Conservation (phyloP, 2,329 filamentous ascomycete genomes). For the Pseudogymnoascus sp. region DNA sequence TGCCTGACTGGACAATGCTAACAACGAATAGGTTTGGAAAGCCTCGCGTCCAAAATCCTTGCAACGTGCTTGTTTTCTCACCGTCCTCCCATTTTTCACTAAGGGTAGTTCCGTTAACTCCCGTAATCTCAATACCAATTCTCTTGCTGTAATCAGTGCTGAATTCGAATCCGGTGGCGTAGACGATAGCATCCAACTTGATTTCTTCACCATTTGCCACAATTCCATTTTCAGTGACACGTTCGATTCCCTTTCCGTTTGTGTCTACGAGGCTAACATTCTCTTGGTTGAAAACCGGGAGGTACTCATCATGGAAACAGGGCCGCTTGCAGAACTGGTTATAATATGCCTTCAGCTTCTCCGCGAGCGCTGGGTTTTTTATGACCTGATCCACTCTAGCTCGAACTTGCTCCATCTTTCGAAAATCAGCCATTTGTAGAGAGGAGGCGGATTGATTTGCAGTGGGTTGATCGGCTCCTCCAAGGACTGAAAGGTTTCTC, state of each 20-base stretch:
- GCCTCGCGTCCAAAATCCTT: background rate
- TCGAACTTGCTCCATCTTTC: slow-evolving; percentile 11
- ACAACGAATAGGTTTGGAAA: slow-evolving; percentile 13
- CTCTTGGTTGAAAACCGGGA: slow-evolving; percentile 8
- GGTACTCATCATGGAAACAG: slow-evolving; percentile 13
- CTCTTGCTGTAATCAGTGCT: background rate
- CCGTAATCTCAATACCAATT: slow-evolving; percentile 10
- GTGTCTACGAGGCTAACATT: slow-evolving; percentile 13
- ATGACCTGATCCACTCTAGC: slow-evolving; percentile 9
- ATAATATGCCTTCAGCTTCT: slow-evolving; percentile 13
- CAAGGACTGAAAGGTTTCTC: background rate
- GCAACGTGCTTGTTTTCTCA: slow-evolving; percentile 2
- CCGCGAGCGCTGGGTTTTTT: background rate
- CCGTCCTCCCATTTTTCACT: slow-evolving; percentile 11
- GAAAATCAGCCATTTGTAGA: slow-evolving; percentile 9
- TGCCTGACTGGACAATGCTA: background rate
- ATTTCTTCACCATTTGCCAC: background rate
- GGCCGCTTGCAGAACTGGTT: slow-evolving; percentile 12
- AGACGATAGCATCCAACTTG: slow-evolving; percentile 10
- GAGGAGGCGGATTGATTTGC: background rate
- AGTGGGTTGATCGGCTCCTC: background rate
- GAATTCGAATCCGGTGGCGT: slow-evolving; percentile 12
- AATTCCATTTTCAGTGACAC: slow-evolving; percentile 9
- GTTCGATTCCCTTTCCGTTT: slow-evolving; percentile 12
- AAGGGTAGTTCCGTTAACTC: slow-evolving; percentile 7